Percentiles rank a stretch among this genome's conserved stretches.
Conservation (phyloP, 2,329 filamentous ascomycete species). For the Leptodontidium sp. region DNA sequence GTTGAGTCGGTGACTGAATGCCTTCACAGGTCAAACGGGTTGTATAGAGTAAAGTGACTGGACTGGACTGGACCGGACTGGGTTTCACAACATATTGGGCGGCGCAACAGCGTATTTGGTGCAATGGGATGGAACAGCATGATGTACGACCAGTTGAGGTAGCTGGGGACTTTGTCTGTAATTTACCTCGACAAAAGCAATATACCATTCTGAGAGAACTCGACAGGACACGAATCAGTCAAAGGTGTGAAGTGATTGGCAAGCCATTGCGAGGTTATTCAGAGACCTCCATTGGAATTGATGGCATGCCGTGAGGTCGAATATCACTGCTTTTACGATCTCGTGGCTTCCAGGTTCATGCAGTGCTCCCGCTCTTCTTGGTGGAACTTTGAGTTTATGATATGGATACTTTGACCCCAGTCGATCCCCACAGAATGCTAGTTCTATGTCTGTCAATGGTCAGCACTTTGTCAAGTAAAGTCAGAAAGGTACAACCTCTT, state of each 20-base stretch:
- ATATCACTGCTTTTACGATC: not conserved
- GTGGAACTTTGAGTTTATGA: not conserved
- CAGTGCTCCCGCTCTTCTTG: not conserved
- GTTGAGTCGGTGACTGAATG: constrained; percentile 44
- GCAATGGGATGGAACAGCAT: constrained; percentile 23
- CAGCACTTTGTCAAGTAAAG: too few species aligned
- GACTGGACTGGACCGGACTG: constrained; percentile 26
- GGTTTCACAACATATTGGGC: constrained; percentile 32
- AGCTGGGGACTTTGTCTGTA: constrained; percentile 21
- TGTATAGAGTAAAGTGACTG: constrained; percentile 54
- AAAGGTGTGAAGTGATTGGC: not conserved
- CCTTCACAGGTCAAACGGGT: constrained; percentile 66
- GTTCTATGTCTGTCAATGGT: not conserved
- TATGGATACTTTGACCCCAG: not conserved
- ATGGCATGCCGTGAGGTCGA: not conserved
- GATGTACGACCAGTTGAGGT: constrained; percentile 31
- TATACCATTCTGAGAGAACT: constrained; percentile 14
- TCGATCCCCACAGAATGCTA: not conserved
- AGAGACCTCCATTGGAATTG: not conserved
- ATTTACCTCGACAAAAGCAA: constrained; percentile 27
- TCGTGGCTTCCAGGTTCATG: not conserved
- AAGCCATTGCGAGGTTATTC: not conserved
- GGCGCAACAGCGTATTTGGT: constrained; percentile 39
- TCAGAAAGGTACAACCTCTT: too few species aligned
- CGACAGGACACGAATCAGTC: not conserved